Percentiles rank a stretch among this genome's conserved stretches.
Evolutionary conservation across 1,139 yeast species (phyloP).

Genomic region (Pichia kudriavzevii): DNA sequence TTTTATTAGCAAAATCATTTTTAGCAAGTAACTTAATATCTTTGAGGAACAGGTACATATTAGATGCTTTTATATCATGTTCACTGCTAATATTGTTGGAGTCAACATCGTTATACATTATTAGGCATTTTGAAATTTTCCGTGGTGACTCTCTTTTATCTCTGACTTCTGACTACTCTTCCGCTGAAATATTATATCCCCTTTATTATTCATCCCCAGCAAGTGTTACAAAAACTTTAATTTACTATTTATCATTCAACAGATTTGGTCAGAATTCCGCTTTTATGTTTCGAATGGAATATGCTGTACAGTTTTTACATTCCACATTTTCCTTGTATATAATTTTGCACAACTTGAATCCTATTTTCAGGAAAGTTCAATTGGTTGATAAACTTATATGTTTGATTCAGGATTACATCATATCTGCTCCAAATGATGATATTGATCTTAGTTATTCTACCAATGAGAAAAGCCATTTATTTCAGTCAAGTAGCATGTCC

Average conservation of each 20-base stretch:
- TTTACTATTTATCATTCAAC: conserved; percentile 20
- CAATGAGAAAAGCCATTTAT: neutral
- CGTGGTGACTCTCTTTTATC: conserved; percentile 10
- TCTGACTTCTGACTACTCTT: conserved; percentile 6
- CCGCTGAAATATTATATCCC: conserved; percentile 11
- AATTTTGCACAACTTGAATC: conserved; percentile 28
- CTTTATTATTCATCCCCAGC: conserved; percentile 7
- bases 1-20: conserved; percentile 42
- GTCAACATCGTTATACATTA: conserved; percentile 8
- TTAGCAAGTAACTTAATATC: conserved; percentile 47
- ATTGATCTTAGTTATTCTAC: neutral
- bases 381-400: conserved; percentile 19
- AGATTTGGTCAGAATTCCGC: conserved; percentile 13
- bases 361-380: conserved; percentile 25
- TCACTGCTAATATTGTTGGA: conserved; percentile 18
- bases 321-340: conserved; percentile 38
- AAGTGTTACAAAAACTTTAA: conserved; percentile 9
- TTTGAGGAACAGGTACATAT: conserved; percentile 23
- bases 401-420: conserved; percentile 9
- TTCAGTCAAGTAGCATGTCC: conserved; percentile 2
- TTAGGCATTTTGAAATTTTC: conserved; percentile 13
- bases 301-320: conserved; percentile 30
- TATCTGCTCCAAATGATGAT: conserved; percentile 1
- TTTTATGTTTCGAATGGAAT: conserved; percentile 21
- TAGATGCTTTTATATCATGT: conserved; percentile 22